Evolutionary conservation across 2,329 filamentous ascomycete species (phyloP).

Genomic region (Exophiala xenobiotica): DNA sequence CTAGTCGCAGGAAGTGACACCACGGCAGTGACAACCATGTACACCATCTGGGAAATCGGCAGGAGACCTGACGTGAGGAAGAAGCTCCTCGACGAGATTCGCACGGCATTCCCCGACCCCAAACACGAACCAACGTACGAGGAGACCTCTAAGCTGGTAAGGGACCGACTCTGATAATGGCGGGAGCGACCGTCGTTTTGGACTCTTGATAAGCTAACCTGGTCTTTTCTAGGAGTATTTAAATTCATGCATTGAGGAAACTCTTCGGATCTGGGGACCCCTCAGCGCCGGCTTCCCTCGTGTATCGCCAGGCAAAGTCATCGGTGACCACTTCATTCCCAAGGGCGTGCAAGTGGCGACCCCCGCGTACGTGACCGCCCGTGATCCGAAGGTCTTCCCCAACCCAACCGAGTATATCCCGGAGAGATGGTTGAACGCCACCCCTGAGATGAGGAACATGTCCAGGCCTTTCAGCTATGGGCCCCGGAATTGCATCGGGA

Average conservation of each 20-base stretch:
- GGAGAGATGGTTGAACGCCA: constrained; percentile 48
- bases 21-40: constrained; percentile 51
- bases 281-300: constrained; percentile 10
- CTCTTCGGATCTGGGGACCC: constrained; percentile 11
- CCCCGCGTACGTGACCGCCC: constrained; percentile 42
- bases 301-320: constrained; percentile 27
- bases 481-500: constrained; percentile 44
- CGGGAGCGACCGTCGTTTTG: background rate
- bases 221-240: no score
- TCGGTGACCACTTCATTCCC: constrained; percentile 47
- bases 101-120: constrained; percentile 39
- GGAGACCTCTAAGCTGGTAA: constrained; percentile 4
- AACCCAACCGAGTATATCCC: constrained; percentile 47
- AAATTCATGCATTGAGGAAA: constrained; percentile 9
- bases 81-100: constrained; percentile 48
- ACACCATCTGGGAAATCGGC: constrained; percentile 43
- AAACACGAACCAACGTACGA: constrained; percentile 26
- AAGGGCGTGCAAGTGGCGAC: constrained; percentile 42
- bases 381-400: constrained; percentile 44
- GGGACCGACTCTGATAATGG: background rate
- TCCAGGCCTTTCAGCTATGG: constrained; percentile 46
- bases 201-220: background rate
- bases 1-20: constrained; percentile 56
- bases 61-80: constrained; percentile 37
- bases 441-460: constrained; percentile 41